Evolutionary conservation across 2,329 filamentous ascomycete species (phyloP), one percentile per base, ranked within the genome.

Genomic region (Ophiostoma novo-ulmi): DNA sequence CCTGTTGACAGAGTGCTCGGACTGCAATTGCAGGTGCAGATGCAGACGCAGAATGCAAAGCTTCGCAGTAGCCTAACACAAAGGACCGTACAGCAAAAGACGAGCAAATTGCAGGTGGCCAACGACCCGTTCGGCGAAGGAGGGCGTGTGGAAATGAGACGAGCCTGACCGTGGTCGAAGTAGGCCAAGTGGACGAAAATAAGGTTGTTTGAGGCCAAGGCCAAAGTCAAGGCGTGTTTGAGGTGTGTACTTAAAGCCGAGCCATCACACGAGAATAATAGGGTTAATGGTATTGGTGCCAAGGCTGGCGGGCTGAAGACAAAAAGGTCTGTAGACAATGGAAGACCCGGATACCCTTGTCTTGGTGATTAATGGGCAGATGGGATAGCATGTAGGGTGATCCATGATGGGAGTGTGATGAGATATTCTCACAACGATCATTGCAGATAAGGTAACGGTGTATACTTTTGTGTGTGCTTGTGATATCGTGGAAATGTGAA

Each of bases 111-210:
- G 55, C 65, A 35, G 41, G 41, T 35, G 38, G 35, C 31, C 65
- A 71, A 8, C 35, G 52, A 67, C 66, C 66, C 66, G 41, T 69
- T 71, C 66, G 66, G 66, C 63, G 66, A 68, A 71, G 70, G 58
- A 69, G 70, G 70, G 66, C 55, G 70, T 69, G 66, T 58, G 70
- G 44, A 66, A 66, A 26, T 26, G 35, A 48, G 31, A 22, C 35
- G 48, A n/a, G 7, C 26, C 31, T 31, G 31, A 3, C 31, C 31
- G 31, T 4, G 31, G 31, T 31, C 31, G 31, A 22, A 17, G 22
- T 22, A n/a, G 65, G 31, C 35, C 48, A 26, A 35, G 38, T 48
- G 48, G 52, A 17, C 36, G n/a, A 65, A 48, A 39, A 36, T 70
- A 39, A 67, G 39, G 55, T n/a, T n/a, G 41, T 48, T 20, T 20